Evolutionary conservation across 2,329 filamentous ascomycete species (phyloP), one percentile per base, ranked within the genome.

Genomic region (Penicillium sp.): DNA sequence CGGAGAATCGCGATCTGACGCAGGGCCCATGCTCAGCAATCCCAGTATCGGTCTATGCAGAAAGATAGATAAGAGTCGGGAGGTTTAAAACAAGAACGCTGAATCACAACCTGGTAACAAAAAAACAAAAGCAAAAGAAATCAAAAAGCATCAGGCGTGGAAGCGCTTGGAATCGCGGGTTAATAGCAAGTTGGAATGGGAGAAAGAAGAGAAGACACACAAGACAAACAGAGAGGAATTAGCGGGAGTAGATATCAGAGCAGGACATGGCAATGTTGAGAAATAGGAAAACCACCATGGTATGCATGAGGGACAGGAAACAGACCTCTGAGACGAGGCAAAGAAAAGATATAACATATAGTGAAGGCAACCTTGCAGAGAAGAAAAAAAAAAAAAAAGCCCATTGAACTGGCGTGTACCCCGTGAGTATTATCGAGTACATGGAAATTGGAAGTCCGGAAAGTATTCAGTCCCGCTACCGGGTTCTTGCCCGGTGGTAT

Each of bases 261-360:
- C 31, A 43, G 45, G 49, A 53, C 40, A 53, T 48, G 39, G 50
- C 38, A 37, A 24, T 37, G 39, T 45, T 8, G 38, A 22, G n/a
- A 29, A 42, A 58, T 39, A 50, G 22, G 37, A 31, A 47, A 57
- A 39, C 57, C 55, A 55, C 59, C 60, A 53, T 54, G 45, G 43
- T 55, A 63, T 63, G 60, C 61, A 62, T 49, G 48, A 61, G 44
- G 47, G 35, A 49, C 49, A 52, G 18, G 26, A 40, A 51, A 50
- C 20, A 14, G 43, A 7, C 16, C 26, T 18, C 11, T n/a, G 8
- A 49, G 48, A 20, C 29, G 32, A 24, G 50, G 35, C 10, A 55
- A 22, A 57, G 34, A 20, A 31, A 55, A 52, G 9, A 53, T 35
- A 37, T 45, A 40, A 16, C 13, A 47, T 20, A n/a, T 26, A 49